Evolutionary conservation across 2,329 filamentous ascomycete genomes (phyloP), one percentile per base, ranked within the genome.

Genomic region (Incumbomyces lentus): DNA sequence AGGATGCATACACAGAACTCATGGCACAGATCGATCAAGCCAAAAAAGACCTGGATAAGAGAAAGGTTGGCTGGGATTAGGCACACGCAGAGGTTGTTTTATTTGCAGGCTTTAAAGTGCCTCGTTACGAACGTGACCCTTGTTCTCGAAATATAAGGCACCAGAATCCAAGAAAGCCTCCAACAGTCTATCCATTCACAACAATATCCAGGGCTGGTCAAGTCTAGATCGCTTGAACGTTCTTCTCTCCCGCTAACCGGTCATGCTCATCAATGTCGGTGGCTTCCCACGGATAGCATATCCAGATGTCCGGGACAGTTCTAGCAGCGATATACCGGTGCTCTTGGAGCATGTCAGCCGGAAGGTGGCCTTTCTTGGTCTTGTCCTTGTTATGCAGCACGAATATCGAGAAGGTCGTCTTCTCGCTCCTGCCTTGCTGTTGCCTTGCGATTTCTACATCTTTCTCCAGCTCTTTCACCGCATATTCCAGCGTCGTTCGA

Each of bases 381-480:
- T 98, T 96, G 68, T 95, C 80, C 79, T 98, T 98, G 76, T 98
- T 98, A 82, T 98, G 92, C 60, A 98, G 75, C 48, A 98, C 92
- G 66, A 98, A 98, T 62, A 98, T 85, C 64, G 79, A 84, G 62
- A 98, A 96, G 59, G 86, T 79, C 0, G 92, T 95, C 74, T 82
- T 82, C 49, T 69, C 73, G 51, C 76, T 71, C 32, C 76, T 70
- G 8, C 86, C 86, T 39, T 88, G 69, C 62, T 82, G 79, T 67
- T 82, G 74, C 55, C 86, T 79, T 33, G 89, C 89, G 48, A 73
- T 64, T 70, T 92, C 81, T 40, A 98, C 89, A 61, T 98, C 92
- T 76, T 96, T 95, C 72, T 94, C 77, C 50, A 95, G 74, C 71
- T 95, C 89, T 65, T 81, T 82, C 52, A 95, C 88, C 14, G 89